These are phyloP conservation scores for Rhynchosporium secalis DNA, from an alignment of 2,329 filamentous ascomycete genomes.

Conservation along the genomic window DNA sequence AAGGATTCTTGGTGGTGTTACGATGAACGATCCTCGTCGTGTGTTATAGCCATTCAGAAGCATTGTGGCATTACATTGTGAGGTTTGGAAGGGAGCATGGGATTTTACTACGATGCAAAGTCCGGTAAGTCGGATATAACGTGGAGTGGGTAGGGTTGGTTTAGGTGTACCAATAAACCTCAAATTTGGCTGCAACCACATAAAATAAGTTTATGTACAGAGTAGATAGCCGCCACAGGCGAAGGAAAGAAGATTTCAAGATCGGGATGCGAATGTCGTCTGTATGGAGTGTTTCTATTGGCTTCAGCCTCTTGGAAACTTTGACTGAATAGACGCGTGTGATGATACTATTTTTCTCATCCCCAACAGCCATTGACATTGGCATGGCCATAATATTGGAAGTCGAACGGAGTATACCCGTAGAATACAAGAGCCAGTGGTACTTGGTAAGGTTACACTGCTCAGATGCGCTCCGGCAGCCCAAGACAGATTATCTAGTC, in stretches of 20 bases:
- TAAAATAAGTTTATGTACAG: background rate
- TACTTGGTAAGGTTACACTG: too few species aligned
- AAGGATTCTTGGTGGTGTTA: background rate
- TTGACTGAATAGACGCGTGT: too few species aligned
- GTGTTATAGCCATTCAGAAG: background rate
- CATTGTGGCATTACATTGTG: slow-evolving; percentile 1
- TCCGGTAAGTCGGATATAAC: background rate
- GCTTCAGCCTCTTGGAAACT: too few species aligned
- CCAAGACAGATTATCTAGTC: too few species aligned
- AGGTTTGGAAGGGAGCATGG: background rate
- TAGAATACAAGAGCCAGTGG: too few species aligned
- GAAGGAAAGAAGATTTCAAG: background rate
- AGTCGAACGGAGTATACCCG: too few species aligned
- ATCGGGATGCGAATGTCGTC: too few species aligned
- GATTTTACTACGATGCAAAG: background rate
- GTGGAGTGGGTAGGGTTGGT: background rate
- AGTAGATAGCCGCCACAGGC: background rate
- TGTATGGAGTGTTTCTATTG: too few species aligned
- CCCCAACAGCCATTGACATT: too few species aligned
- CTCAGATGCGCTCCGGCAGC: too few species aligned
- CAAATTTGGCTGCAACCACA: background rate
- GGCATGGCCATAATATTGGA: too few species aligned
- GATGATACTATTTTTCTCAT: too few species aligned
- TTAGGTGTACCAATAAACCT: background rate
- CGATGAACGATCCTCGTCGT: background rate